Evolutionary conservation across 2,329 filamentous ascomycete genomes (phyloP).

Genomic region (Phialophora chinensis): DNA sequence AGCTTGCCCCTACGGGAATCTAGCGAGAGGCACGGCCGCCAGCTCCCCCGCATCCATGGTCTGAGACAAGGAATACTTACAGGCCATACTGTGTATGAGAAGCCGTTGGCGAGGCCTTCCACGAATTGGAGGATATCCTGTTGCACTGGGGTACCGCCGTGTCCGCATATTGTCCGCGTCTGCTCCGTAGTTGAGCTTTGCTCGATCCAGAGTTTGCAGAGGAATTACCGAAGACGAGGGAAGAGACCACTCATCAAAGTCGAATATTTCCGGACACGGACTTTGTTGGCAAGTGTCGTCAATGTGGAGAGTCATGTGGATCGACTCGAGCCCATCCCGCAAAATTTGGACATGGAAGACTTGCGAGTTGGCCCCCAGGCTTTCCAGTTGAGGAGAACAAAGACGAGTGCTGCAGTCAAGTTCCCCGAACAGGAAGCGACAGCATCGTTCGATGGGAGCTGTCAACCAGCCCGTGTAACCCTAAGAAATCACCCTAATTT

Average conservation of each 20-base stretch:
- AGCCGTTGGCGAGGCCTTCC: neutral
- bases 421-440: neutral
- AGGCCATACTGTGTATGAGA: neutral
- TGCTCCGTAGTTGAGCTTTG: neutral
- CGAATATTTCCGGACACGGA: neutral
- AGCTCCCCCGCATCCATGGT: neutral
- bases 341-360: neutral
- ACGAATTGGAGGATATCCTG: neutral
- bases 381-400: neutral
- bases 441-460: neutral
- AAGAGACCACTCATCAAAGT: neutral
- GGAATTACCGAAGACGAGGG: neutral
- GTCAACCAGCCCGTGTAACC: neutral
- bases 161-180: neutral
- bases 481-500: neutral
- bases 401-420: neutral
- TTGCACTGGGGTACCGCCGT: neutral
- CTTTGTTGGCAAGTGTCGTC: neutral
- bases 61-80: neutral
- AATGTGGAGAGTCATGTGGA: slow-evolving; percentile 1
- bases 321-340: neutral
- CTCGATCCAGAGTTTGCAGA: neutral
- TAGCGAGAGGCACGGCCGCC: neutral
- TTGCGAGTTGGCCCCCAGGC: neutral
- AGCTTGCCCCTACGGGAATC: neutral